Evolutionary conservation across 148 eudicot genomes (phyloP).

Genomic region (Selenicereus undatus): DNA sequence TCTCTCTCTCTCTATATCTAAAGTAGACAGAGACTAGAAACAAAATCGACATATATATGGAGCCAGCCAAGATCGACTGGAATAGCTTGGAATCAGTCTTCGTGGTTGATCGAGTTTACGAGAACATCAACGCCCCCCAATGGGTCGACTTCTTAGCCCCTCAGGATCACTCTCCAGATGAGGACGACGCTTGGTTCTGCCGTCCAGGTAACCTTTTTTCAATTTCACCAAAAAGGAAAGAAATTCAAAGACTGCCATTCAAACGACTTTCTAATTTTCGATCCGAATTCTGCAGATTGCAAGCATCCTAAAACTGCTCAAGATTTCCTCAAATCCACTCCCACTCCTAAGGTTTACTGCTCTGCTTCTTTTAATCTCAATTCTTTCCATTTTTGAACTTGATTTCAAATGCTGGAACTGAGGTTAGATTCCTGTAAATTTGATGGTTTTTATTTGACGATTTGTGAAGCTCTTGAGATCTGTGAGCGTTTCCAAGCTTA

Average conservation of each 20-base stretch:
- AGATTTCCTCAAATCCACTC: constrained; percentile 54
- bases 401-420: neutral
- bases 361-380: neutral
- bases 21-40: no score
- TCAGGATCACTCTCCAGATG: constrained; percentile 11
- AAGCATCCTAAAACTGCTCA: constrained; percentile 83
- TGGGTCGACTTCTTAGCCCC: constrained; percentile 67
- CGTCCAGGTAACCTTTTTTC: constrained; percentile 39
- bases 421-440: neutral
- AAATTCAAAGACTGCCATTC: neutral
- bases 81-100: constrained; percentile 50
- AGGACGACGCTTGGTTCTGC: constrained; percentile 83
- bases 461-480: constrained; percentile 50
- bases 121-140: constrained; percentile 78
- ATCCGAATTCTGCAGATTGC: constrained; percentile 49
- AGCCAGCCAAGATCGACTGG: constrained; percentile 81
- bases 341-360: constrained; percentile 50
- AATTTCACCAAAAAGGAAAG: neutral
- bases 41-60: constrained; percentile 33
- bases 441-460: neutral
- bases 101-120: constrained; percentile 51
- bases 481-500: constrained; percentile 53
- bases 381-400: neutral
- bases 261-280: no score
- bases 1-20: neutral